These are phyloP conservation scores for Alternaria sp. DNA, from an alignment of 2,329 filamentous ascomycete species.

Conservation along the genomic window DNA sequence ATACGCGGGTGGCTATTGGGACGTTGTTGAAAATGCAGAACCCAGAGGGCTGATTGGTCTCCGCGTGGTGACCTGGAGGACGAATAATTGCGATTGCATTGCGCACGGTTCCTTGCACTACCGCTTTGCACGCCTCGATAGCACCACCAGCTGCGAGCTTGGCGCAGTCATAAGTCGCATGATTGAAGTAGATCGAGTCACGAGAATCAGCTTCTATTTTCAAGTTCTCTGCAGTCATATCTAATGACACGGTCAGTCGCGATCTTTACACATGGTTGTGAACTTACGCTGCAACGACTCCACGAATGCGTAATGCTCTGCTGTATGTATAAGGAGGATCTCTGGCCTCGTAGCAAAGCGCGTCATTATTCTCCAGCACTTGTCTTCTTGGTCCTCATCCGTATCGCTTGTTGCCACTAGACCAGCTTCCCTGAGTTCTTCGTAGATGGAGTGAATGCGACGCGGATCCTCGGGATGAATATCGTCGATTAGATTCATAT, in stretches of 20 bases:
- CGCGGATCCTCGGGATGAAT: constrained; percentile 95
- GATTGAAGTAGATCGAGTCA: constrained; percentile 68
- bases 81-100: constrained; percentile 96
- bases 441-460: constrained; percentile 92
- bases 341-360: constrained; percentile 81
- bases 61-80: constrained; percentile 94
- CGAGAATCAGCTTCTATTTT: constrained; percentile 68
- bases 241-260: constrained; percentile 27
- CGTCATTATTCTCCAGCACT: constrained; percentile 75
- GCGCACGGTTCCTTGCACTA: constrained; percentile 82
- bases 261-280: constrained; percentile 9
- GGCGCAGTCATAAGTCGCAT: constrained; percentile 81
- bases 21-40: constrained; percentile 99
- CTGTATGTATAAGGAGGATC: constrained; percentile 79
- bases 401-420: constrained; percentile 72
- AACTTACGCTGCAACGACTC: constrained; percentile 61
- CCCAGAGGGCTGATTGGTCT: constrained; percentile 84
- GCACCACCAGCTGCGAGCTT: constrained; percentile 88
- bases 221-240: constrained; percentile 67
- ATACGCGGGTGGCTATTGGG: constrained; percentile 87
- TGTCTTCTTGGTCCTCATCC: constrained; percentile 58
- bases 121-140: constrained; percentile 94
- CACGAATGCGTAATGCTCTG: constrained; percentile 83
- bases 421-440: constrained; percentile 82
- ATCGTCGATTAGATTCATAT: constrained; percentile 62